Base-by-base conservation (phyloP, 805 yeast species). In the Danielozyma ontarioensis region DNA sequence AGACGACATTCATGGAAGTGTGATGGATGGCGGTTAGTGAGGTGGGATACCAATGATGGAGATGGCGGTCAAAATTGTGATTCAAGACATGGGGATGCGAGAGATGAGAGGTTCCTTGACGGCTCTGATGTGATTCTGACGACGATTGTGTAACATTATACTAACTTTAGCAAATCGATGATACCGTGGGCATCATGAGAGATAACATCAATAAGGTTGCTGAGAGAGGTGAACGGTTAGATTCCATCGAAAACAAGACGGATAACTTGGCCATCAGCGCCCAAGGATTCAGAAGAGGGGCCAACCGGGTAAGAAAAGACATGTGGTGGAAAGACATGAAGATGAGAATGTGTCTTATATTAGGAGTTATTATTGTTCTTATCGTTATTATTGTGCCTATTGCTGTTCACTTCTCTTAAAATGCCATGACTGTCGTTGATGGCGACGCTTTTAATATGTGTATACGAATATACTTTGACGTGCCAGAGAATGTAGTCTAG, bases 251-350 rank as follows among this genome's bases (percentile, higher is more conserved):
- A 53, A 93, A 85, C 57, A 85, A 88, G 57, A 93, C 97, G 7
- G 95, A 88, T 52, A 87, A 84, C 58, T 74, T 90, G 49, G 95
- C 95, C 28, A 86, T 81, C 29, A 77, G 86, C 29, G 97, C 98
- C 7, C 90, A 86, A 48, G 93, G 95, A 24, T 90, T 93, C 70
- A 86, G 94, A 58, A 77, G 95, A 57, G 95, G 96, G 26, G 97
- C 98, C 39, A 90, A 90, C 66, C 80, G 95, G 50, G 97, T 90
- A 30, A 84, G 98, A 65, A 90, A 89, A 62, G 95, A 89, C 56
- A 90, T 90, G 97, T 90, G 97, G 97, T 85, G 95, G 84, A 90
- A 93, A 63, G 96, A 90, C 59, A 74, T 93, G 77, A 93, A 93
- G 70, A 83, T 93, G 90, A 82, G 95, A 62, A 68, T 89, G 70